Base-by-base conservation (phyloP, 169 alveolate genomes). In the Cryptosporidium baileyi region DNA sequence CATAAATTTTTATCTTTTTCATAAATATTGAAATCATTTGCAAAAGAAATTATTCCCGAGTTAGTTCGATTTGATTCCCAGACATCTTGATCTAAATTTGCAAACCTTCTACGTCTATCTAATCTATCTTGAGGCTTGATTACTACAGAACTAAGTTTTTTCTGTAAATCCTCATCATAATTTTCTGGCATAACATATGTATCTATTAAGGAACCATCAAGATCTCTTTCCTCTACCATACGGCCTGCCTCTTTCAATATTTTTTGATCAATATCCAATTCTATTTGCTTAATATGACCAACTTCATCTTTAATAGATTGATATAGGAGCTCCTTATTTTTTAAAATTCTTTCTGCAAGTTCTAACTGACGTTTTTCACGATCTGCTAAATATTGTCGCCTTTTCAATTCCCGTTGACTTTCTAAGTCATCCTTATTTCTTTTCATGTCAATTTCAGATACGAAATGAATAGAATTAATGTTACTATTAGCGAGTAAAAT, bases 351-450 rank as follows among this genome's bases (percentile, higher is more conserved):
- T 88, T 96, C 95, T 41, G 98, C 99, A 65, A 97, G 95, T 67
- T 94, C 96, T 8, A 97, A 85, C 80, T 95, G 89, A 74, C 96
- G 96, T 85, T 91, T 90, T 67, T 95, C 98, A 67, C 99, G 93
- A 63, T 92, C 93, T 88, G 94, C 96, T 85, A 98, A 90, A 89
- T 97, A 98, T 45, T 94, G 93, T 89, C 98, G 89, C 80, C 99
- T 36, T 54, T 67, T 51, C 15, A 74, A 67, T n/a, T 74, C 85
- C 34, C 85, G 49, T 26, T 74, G 74, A 36, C 67, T 34, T 36
- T 74, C 60, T 41, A 74, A 74, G 43, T 74, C 40, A 28, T 44
- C 54, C 85, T 41, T n/a, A n/a, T n/a, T n/a, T n/a, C n/a, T n/a
- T n/a, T n/a, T n/a, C n/a, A n/a, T n/a, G n/a, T n/a, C n/a, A n/a